Evolutionary conservation across 805 yeast genomes (phyloP), one percentile per base, ranked within the genome.

Genomic region (Starmerella lactis-condensi): DNA sequence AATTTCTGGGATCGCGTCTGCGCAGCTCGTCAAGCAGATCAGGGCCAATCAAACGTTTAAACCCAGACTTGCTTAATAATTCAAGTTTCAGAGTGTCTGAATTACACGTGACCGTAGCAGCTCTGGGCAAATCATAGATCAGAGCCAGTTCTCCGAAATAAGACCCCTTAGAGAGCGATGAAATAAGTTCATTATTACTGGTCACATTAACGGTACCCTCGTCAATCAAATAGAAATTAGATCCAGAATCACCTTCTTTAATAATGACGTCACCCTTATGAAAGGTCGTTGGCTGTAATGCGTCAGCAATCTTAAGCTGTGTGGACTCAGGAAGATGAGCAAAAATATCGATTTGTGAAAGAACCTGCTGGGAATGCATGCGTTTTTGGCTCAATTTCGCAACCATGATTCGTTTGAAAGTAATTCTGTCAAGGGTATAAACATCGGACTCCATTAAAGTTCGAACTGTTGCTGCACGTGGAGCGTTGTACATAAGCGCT

Each of bases 81-180:
- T 91, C 96, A 24, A 83, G 92, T 47, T 77, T 77, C 18, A 89
- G 72, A 25, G 62, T 62, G 30, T 74, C 66, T 11, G 37, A 31
- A 12, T 64, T 59, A 1, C 94, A 93, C 31, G 64, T 69, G 23
- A 89, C 89, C 4, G 93, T 75, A 20, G 98, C 98, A 51, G 78
- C 89, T 56, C 98, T 71, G 39, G 96, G 96, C 36, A 72, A 60
- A 51, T 89, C 93, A 47, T 83, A 76, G 44, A 89, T 63, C 45
- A 89, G 61, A 3, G 98, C 96, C 40, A 89, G 72, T 58, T 89
- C 98, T 42, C 98, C 98, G 54, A 89, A 89, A 58, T 89, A 89
- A 52, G 76, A 93, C 40, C 95, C 95, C 47, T 75, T 71, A 28
- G 64, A 56, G 37, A 81, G 61, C 11, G 59, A 59, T 15, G 63